Conservation (phyloP, 2,329 filamentous ascomycete species). For the Myotisia sp. region DNA sequence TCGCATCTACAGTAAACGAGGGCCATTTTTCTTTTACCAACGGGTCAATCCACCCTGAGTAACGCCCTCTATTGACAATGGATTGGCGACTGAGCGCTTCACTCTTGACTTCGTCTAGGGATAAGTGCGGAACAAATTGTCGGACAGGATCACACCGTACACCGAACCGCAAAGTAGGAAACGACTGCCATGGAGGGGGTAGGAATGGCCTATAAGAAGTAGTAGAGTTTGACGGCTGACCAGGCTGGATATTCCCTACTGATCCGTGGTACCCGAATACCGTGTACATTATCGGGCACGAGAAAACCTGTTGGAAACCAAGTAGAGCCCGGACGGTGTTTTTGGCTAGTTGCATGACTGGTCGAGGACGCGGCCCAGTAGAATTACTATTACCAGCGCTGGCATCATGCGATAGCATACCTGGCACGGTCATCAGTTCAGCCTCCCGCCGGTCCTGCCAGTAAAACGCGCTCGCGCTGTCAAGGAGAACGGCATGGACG, state of each 20-base stretch:
- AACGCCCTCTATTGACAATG: slow-evolving; percentile 22
- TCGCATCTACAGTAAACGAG: slow-evolving; percentile 5
- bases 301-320: slow-evolving; percentile 24
- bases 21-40: slow-evolving; percentile 24
- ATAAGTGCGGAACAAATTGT: slow-evolving; percentile 23
- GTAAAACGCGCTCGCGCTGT: slow-evolving; percentile 42
- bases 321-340: slow-evolving; percentile 17
- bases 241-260: slow-evolving; percentile 8
- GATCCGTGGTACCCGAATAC: slow-evolving; percentile 14
- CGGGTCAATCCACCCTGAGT: slow-evolving; percentile 26
- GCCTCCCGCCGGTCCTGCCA: slow-evolving; percentile 38
- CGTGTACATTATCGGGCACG: slow-evolving; percentile 28
- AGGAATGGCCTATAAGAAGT: slow-evolving; percentile 22
- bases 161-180: slow-evolving; percentile 26
- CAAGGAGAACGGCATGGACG: slow-evolving; percentile 40
- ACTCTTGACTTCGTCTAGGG: slow-evolving; percentile 19
- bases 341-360: slow-evolving; percentile 2
- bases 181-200: slow-evolving; percentile 26
- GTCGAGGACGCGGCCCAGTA: background rate
- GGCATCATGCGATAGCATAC: background rate
- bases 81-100: slow-evolving; percentile 25
- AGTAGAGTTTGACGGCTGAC: background rate
- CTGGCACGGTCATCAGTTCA: no score
- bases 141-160: slow-evolving; percentile 23
- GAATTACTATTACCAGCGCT: background rate